phyloP scores from a whole-genome alignment of 1,284 basidiomycete genomes.

The Leccinum subfulvum region DNA sequence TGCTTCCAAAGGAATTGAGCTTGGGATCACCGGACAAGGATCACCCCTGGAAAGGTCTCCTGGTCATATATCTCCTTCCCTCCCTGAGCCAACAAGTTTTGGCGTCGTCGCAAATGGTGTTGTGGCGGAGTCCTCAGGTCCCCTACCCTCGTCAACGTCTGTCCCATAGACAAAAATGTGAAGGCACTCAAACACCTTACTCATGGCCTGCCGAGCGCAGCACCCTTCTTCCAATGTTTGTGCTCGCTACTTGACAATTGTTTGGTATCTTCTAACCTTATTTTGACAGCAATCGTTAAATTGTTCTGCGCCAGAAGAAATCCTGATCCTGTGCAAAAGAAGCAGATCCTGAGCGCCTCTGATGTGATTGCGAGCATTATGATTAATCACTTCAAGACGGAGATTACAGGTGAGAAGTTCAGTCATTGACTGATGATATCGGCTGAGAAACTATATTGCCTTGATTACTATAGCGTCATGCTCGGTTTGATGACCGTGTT shows the following conservation, averaged over 20 bases:
- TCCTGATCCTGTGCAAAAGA: conserved; percentile 75
- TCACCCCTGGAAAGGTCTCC: conserved; percentile 49
- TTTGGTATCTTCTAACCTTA: conserved; percentile 11
- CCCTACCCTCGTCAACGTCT: conserved; percentile 24
- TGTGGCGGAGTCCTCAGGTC: conserved; percentile 29
- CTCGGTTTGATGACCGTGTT: conserved; percentile 72
- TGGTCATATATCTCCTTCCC: conserved; percentile 38
- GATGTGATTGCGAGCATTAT: conserved; percentile 72
- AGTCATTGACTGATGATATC: conserved; percentile 5
- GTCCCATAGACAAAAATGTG: conserved; percentile 60
- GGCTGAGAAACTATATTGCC: conserved; percentile 53
- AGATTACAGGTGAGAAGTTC: conserved; percentile 48
- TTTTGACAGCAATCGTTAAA: conserved; percentile 72
- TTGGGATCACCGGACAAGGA: conserved; percentile 37
- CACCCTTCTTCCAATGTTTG: conserved; percentile 88
- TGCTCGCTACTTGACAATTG: conserved; percentile 7
- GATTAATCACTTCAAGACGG: conserved; percentile 67
- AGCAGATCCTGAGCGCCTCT: conserved; percentile 73
- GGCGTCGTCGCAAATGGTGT: conserved; percentile 42
- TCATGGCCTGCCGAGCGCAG: conserved; percentile 74
- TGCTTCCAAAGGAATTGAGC: conserved; percentile 50
- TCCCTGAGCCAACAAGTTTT: conserved; percentile 38
- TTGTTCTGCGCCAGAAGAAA: conserved; percentile 82
- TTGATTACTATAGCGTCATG: conserved; percentile 75
- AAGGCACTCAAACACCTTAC: conserved; percentile 79